Conservation (phyloP, 2,329 filamentous ascomycete genomes). For the Grosmannia clavigera region DNA sequence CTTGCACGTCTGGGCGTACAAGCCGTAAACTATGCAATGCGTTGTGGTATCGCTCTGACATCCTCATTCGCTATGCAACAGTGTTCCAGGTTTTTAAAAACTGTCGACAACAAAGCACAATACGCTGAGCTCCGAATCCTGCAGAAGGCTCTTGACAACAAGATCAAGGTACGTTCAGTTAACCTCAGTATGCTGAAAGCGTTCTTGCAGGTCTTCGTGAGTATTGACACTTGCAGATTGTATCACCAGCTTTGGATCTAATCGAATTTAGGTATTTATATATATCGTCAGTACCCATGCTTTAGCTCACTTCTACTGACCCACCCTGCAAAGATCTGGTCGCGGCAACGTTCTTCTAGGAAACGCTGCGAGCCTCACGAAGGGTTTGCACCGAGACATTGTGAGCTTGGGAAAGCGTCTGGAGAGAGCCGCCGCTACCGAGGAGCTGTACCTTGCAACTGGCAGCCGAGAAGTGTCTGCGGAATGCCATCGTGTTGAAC, state of each 20-base stretch:
- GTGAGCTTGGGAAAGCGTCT: constrained; percentile 65
- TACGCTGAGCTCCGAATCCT: constrained; percentile 56
- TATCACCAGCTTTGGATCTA: constrained; percentile 83
- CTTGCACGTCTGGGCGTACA: constrained; percentile 45
- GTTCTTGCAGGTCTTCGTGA: neutral
- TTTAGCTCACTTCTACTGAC: neutral
- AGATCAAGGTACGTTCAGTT: constrained; percentile 53
- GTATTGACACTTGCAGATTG: constrained; percentile 41
- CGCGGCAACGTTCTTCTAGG: constrained; percentile 54
- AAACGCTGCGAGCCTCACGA: constrained; percentile 72
- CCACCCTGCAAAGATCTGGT: constrained; percentile 25
- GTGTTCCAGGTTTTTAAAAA: constrained; percentile 65
- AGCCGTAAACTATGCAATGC: constrained; percentile 85
- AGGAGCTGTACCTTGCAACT: constrained; percentile 36
- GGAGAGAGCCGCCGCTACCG: constrained; percentile 53
- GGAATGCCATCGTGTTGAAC: constrained; percentile 47
- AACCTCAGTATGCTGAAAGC: neutral
- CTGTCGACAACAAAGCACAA: constrained; percentile 57
- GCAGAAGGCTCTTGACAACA: constrained; percentile 65
- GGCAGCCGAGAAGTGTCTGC: constrained; percentile 34
- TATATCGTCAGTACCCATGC: neutral
- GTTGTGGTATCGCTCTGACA: constrained; percentile 75
- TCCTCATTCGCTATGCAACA: constrained; percentile 77
- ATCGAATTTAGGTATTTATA: constrained; percentile 65
- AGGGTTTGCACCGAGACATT: constrained; percentile 72